phyloP scores from a whole-genome alignment of 1,284 basidiomycete genomes.

The Chalciporus sp. region DNA sequence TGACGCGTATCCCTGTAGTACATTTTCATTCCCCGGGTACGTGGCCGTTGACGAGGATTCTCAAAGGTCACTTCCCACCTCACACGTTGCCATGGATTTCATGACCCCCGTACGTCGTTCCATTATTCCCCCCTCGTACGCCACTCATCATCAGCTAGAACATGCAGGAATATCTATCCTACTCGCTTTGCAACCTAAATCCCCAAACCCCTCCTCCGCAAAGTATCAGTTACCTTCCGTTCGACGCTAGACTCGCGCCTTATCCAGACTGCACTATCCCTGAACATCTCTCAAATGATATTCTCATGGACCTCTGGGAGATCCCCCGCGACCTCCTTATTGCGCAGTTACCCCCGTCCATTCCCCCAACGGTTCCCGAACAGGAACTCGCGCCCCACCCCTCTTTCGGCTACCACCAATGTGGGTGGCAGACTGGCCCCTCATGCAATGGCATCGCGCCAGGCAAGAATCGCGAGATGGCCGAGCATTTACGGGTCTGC shows the following conservation, averaged over 20 bases:
- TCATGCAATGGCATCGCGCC: slow-evolving; percentile 26
- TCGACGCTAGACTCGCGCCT: neutral
- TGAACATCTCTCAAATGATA: neutral
- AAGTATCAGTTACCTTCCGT: neutral
- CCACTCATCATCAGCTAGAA: slow-evolving; percentile 1
- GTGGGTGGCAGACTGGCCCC: slow-evolving; percentile 26
- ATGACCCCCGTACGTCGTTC: slow-evolving; percentile 11
- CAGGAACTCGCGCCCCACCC: neutral
- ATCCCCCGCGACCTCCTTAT: neutral
- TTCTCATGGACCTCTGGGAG: neutral
- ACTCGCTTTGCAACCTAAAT: neutral
- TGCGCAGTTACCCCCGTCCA: slow-evolving; percentile 15
- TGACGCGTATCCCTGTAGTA: slow-evolving; percentile 16
- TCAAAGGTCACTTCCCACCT: neutral
- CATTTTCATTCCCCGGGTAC: neutral
- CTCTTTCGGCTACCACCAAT: slow-evolving; percentile 15
- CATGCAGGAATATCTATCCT: slow-evolving; percentile 15
- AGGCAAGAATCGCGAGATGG: slow-evolving; percentile 32
- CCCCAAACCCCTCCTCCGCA: neutral
- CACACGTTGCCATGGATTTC: neutral
- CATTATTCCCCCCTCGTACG: neutral
- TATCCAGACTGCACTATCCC: neutral
- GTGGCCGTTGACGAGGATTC: neutral
- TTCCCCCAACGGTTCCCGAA: slow-evolving; percentile 19
- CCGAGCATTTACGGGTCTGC: slow-evolving; percentile 22